Evolutionary conservation across 1,284 basidiomycete species (phyloP), one percentile per base, ranked within the genome.

Genomic region (Porodaedalea pini): DNA sequence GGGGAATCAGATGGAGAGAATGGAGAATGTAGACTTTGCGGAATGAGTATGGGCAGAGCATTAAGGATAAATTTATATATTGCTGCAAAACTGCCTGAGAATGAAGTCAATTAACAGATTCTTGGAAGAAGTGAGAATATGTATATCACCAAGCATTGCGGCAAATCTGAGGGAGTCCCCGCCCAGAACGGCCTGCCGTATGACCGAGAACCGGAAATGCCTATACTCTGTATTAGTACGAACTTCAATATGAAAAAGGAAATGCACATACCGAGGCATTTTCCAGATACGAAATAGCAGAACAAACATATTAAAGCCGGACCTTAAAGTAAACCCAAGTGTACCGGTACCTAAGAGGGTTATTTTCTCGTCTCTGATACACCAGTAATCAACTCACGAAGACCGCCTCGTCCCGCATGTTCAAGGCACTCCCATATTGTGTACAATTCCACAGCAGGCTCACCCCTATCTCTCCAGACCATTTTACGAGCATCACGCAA

Each of bases 21-120:
- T 32, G 67, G 66, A 34, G 8, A 19, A 49, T 13, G 58, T 25
- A 11, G 53, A 45, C 2, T 54, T 39, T n/a, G 61, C 36, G 85
- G 81, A n/a, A 90, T 78, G 3, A 91, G 74, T 40, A 96, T 81
- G 0, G 93, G 91, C 2, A 97, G 79, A 0, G 85, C 76, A 66
- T 96, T 95, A 5, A 94, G 78, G 23, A 92, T 78, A 65, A 88
- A 80, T 63, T 92, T 94, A 75, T 95, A 92, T 15, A 92, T 65
- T 11, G 85, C 80, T 5, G 89, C 88, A 65, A 93, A 94, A 0
- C 87, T 83, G 2, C 87, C 89, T 90, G 62, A 21, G 11, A 54
- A 44, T 10, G 54, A 27, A 47, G 41, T 36, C 7, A 15, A n/a
- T 21, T 27, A 25, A 6, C 13, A 29, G 13, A 32, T 19, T 52